Evolutionary conservation across 805 yeast species (phyloP), one percentile per base, ranked within the genome.

Genomic region (Lipomyces sp.): DNA sequence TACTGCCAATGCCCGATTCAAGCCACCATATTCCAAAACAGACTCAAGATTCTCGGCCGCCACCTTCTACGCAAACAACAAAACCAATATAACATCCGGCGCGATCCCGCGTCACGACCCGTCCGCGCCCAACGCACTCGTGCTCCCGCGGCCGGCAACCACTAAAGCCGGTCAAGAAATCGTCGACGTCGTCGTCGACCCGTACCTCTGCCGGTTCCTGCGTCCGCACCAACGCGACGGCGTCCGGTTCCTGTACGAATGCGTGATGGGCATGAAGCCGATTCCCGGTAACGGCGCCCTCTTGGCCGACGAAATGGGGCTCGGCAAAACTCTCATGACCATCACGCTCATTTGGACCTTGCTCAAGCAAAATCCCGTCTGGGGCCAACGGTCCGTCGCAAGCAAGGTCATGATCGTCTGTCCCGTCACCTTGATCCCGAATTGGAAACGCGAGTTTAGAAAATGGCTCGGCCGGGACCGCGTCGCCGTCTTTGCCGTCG

Each of bases 241-340:
- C 1, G 90, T 94, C 0, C 76, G 78, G 62, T 95, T 95, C 73
- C 78, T 95, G 71, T 91, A 91, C 75, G 89, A 90, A 64, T 90
- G 97, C 72, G 84, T 93, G 1, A 85, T 89, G 88, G 96, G 96
- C 0, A 78, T 84, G 60, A 79, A 84, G 33, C 83, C 82, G 3
- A 77, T 77, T 29, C 79, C 80, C 1, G 84, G 85, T 0, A 72
- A 78, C 54, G 98, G 99, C 0, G 93, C 94, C 1, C 78, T 95
- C 4, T 77, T 95, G 54, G 99, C 99, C 0, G 99, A 95, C 77
- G 98, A 94, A 73, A 95, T 95, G 99, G 99, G 99, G 0, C 80
- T 95, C 18, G 97, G 97, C 1, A 90, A 90, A 73, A 93, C 98
- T 0, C 77, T 95, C 53, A 93, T 88, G 85, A 86, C 97, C 0